phyloP scores from a whole-genome alignment of 371 early-diverging fungal species.

The Mucor piriformis region DNA sequence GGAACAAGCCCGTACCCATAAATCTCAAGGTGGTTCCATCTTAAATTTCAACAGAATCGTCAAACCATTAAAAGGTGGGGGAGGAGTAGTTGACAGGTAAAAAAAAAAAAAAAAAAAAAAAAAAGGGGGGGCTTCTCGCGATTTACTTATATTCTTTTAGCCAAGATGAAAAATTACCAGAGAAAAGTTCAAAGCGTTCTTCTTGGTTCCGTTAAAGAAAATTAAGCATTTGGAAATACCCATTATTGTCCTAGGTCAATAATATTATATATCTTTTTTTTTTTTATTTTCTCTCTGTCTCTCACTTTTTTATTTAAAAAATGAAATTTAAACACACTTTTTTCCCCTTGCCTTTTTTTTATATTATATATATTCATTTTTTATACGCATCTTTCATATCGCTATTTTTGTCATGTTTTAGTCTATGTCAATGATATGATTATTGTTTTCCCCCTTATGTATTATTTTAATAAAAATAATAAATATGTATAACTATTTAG shows the following conservation, averaged over 20 bases:
- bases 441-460: no score
- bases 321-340: no score
- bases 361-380: no score
- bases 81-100: conserved; percentile 34
- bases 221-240: conserved; percentile 3
- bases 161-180: conserved; percentile 18
- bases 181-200: conserved; percentile 13
- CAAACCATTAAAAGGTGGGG: conserved; percentile 91
- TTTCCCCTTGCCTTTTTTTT: no score
- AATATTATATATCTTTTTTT: neutral
- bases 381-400: no score
- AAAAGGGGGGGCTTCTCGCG: no score
- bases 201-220: conserved; percentile 19
- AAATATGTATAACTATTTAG: no score
- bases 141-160: neutral
- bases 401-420: no score
- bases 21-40: conserved; percentile 50
- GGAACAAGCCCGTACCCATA: conserved; percentile 69
- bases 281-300: neutral
- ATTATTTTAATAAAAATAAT: no score
- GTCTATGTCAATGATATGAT: no score
- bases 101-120: neutral
- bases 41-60: conserved; percentile 82
- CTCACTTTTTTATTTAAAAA: no score
- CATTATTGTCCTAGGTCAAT: neutral